Percentiles rank a stretch among this genome's conserved stretches.
These are phyloP conservation scores for Tubosaeta sp. DNA, from an alignment of 768 basidiomycete species.

Conservation along the genomic window DNA sequence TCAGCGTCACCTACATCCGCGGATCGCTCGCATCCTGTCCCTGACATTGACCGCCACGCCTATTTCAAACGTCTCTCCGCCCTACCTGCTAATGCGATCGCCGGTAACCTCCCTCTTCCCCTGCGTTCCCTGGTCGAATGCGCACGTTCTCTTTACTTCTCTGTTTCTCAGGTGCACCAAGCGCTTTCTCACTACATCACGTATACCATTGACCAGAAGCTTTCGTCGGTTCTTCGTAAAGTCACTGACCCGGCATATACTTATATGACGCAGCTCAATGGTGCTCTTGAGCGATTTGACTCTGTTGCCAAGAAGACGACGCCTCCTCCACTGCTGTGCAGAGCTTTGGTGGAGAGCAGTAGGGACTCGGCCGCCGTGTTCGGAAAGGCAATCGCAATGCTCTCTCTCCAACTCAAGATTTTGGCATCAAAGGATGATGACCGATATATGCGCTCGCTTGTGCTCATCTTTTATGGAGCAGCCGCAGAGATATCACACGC, in stretches of 20 bases:
- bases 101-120: conserved; percentile 64
- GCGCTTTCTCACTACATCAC: conserved; percentile 84
- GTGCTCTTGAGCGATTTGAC: conserved; percentile 89
- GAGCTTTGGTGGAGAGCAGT: conserved; percentile 76
- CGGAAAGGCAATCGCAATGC: conserved; percentile 80
- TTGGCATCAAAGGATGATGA: conserved; percentile 70
- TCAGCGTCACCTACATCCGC: conserved; percentile 38
- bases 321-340: conserved; percentile 71
- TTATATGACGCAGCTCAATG: conserved; percentile 81
- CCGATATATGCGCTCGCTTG: conserved; percentile 82
- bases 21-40: conserved; percentile 37
- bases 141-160: conserved; percentile 89
- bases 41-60: conserved; percentile 78
- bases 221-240: conserved; percentile 75
- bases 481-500: conserved; percentile 82
- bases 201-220: conserved; percentile 76
- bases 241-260: conserved; percentile 81
- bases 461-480: conserved; percentile 85
- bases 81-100: conserved; percentile 55
- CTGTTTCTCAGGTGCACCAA: conserved; percentile 86
- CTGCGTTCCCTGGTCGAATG: conserved; percentile 75
- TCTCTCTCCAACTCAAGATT: conserved; percentile 78
- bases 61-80: conserved; percentile 93
- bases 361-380: conserved; percentile 81
- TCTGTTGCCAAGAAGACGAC: conserved; percentile 61